These are phyloP conservation scores for Wallacemonas collosoma DNA, from an alignment of 208 protist species.

Conservation along the genomic window DNA sequence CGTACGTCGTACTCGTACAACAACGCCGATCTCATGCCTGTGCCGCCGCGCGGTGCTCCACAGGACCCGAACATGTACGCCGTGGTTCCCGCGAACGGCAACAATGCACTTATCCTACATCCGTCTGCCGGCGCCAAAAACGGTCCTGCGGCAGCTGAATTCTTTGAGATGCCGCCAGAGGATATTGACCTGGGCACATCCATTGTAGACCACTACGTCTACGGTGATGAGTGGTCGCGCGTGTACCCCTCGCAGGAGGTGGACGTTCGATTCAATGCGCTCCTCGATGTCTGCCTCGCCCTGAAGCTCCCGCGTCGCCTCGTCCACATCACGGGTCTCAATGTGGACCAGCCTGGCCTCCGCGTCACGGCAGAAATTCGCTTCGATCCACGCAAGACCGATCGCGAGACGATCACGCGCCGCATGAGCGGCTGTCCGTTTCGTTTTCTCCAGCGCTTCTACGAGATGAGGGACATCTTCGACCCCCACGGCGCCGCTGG, in stretches of 20 bases:
- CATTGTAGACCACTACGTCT: slow-evolving; percentile 80
- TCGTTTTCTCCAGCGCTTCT: slow-evolving; percentile 74
- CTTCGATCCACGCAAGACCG: slow-evolving; percentile 42
- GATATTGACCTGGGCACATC: slow-evolving; percentile 51
- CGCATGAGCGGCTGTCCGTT: slow-evolving; percentile 72
- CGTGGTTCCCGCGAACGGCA: slow-evolving; percentile 22
- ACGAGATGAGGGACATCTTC: slow-evolving; percentile 69
- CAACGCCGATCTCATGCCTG: slow-evolving; percentile 22
- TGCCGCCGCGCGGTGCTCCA: neutral
- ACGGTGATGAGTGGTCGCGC: slow-evolving; percentile 69
- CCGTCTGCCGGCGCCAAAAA: neutral
- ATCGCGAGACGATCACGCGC: slow-evolving; percentile 63
- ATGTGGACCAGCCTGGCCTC: slow-evolving; percentile 70
- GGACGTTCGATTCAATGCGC: slow-evolving; percentile 72
- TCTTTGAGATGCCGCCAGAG: slow-evolving; percentile 20
- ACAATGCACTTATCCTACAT: slow-evolving; percentile 22
- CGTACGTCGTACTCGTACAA: slow-evolving; percentile 17
- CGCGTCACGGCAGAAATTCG: slow-evolving; percentile 76
- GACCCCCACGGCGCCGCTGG: slow-evolving; percentile 20
- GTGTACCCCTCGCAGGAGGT: slow-evolving; percentile 62
- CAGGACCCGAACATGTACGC: slow-evolving; percentile 14
- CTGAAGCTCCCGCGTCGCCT: slow-evolving; percentile 69
- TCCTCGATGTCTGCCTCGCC: slow-evolving; percentile 77
- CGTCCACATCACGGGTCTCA: slow-evolving; percentile 62
- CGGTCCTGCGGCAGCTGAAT: neutral